A percentile compares a stretch with the other conserved stretches of the same genome.
These are phyloP conservation scores for Fraxinus albicans DNA, from an alignment of 305 asterid species.

Conservation along the genomic window DNA sequence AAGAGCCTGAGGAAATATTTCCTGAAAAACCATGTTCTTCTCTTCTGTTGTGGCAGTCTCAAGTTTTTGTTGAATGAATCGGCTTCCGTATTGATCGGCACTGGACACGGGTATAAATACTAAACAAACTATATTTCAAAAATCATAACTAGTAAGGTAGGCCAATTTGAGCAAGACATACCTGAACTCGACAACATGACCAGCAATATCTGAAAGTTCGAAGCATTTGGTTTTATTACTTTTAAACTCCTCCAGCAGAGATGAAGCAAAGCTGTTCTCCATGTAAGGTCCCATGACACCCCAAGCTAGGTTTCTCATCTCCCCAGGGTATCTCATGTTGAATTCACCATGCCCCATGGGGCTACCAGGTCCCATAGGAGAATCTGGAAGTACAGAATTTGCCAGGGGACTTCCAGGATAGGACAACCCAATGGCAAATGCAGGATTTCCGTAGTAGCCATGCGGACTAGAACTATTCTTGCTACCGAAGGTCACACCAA, in stretches of 20 bases:
- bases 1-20: constrained; percentile 88
- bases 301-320: constrained; percentile 69
- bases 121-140: constrained; percentile 17
- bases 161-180: constrained; percentile 22
- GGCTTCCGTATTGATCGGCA: too few species aligned
- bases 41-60: constrained; percentile 41
- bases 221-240: constrained; percentile 86
- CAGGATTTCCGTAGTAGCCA: constrained; percentile 77
- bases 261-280: constrained; percentile 63
- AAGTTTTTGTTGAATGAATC: too few species aligned
- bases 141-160: background rate
- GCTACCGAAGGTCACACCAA: constrained; percentile 58
- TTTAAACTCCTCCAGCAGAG: constrained; percentile 80
- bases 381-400: constrained; percentile 54
- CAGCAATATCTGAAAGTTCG: constrained; percentile 85
- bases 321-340: constrained; percentile 62
- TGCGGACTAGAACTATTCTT: constrained; percentile 67
- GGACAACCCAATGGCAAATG: constrained; percentile 69
- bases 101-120: background rate
- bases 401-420: constrained; percentile 90
- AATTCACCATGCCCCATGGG: constrained; percentile 84
- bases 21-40: constrained; percentile 90
- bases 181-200: constrained; percentile 99
- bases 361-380: constrained; percentile 78
- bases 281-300: constrained; percentile 69